These are phyloP conservation scores for Neolentinus lepideus DNA, from an alignment of 1,284 basidiomycete species.

Conservation along the genomic window DNA sequence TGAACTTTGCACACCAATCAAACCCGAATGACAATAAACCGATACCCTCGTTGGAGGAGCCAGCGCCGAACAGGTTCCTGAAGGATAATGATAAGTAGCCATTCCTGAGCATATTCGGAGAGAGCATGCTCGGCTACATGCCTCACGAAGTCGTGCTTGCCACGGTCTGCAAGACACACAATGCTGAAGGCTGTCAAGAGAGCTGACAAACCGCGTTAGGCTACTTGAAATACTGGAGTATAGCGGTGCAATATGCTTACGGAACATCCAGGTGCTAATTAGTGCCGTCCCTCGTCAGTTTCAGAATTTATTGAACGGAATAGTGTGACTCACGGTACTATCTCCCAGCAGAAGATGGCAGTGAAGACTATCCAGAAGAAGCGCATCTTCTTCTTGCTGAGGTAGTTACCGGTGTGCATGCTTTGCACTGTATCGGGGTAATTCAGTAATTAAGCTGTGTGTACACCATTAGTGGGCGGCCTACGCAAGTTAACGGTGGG, in stretches of 20 bases:
- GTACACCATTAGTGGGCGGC: background rate
- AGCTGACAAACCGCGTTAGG: slow-evolving; percentile 10
- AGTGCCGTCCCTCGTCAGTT: no score
- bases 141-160: slow-evolving; percentile 26
- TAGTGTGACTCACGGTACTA: slow-evolving; percentile 31
- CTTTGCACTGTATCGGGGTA: slow-evolving; percentile 22
- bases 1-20: slow-evolving; percentile 11
- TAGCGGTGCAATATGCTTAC: background rate
- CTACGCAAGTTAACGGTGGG: background rate
- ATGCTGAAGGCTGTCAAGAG: slow-evolving; percentile 49
- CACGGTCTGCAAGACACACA: slow-evolving; percentile 46
- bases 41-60: slow-evolving; percentile 6
- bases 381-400: slow-evolving; percentile 46
- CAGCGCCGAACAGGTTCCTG: background rate
- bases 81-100: background rate
- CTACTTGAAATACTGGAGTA: background rate
- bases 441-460: slow-evolving; percentile 11
- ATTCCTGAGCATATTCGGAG: slow-evolving; percentile 36
- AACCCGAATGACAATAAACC: slow-evolving; percentile 17
- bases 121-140: slow-evolving; percentile 14
- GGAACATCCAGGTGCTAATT: slow-evolving; percentile 51
- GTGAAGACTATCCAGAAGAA: slow-evolving; percentile 55
- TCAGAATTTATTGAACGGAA: no score
- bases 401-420: slow-evolving; percentile 41
- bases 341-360: slow-evolving; percentile 48